Base-by-base conservation (phyloP, 306 rosid species). In the Vigna radiata region DNA sequence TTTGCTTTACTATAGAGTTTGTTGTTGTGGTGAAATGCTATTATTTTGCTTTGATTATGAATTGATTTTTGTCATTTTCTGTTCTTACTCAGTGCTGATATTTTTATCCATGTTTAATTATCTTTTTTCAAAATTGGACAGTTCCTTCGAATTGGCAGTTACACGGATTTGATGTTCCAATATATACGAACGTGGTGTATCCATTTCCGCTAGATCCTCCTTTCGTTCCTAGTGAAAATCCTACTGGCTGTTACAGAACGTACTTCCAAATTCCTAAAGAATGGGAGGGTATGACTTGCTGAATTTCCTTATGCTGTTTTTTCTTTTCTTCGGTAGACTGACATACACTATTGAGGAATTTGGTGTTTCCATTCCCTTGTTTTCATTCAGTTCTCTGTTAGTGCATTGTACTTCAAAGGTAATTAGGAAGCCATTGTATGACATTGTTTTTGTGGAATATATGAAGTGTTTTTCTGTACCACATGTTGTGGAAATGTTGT, bases 61-160 rank as follows among this genome's bases (percentile, higher is more conserved):
- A 39, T 79, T 75, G 44, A 62, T 48, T 73, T 49, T 11, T 49
- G 4, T 17, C 41, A 7, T 8, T 23, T 73, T 41, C 2, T 12
- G 19, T 67, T 67, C 53, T 62, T 14, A 43, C 19, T 6, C 13
- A 55, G 25, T 78, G 79, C 14, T 80, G 25, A 36, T 58, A 52
- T 14, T 19, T 4, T 77, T 9, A 21, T 63, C 77, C 11, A 21
- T 81, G 69, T 84, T 81, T 86, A 70, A 65, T 64, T 68, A 78
- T 37, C 6, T 63, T 82, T 77, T 62, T 17, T 77, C 70, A 41
- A 66, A 75, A 66, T 82, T 88, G 81, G 84, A 82, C 96, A 92
- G 98, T 95, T 88, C 98, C 98, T 83, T 92, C 98, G 11, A 95
- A 92, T 85, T 95, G 98, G 98, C 97, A 95, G 81, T 56, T 92